Conservation (phyloP, 768 basidiomycete genomes). For the Leccinum sublutescens region DNA sequence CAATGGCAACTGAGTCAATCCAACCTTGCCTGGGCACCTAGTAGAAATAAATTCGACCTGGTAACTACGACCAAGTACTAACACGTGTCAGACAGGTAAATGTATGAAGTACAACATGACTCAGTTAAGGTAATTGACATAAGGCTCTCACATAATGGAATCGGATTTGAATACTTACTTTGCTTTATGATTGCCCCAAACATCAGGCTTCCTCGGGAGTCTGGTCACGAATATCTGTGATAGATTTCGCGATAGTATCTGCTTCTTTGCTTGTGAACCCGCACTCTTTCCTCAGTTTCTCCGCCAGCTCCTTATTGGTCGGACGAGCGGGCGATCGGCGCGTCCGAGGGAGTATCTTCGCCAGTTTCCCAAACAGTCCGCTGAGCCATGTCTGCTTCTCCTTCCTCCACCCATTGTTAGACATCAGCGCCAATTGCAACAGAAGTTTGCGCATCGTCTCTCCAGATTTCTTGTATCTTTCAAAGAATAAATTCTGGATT, state of each 20-base stretch:
- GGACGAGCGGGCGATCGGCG: constrained; percentile 2
- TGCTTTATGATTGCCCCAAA: not conserved
- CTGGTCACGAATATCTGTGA: constrained; percentile 9
- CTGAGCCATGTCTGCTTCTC: constrained; percentile 18
- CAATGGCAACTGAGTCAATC: too few relatives aligned
- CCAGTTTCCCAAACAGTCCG: constrained; percentile 21
- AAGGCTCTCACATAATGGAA: not conserved
- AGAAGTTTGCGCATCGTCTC: constrained; percentile 21
- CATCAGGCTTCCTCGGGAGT: not conserved
- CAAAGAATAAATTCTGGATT: constrained; percentile 17
- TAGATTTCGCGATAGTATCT: constrained; percentile 16
- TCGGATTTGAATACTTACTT: not conserved
- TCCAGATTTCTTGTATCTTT: constrained; percentile 33
- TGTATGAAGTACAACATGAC: not conserved
- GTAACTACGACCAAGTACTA: not conserved
- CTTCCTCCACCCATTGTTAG: constrained; percentile 15
- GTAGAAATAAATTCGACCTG: too few relatives aligned
- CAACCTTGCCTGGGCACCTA: too few relatives aligned
- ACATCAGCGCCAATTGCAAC: constrained; percentile 2
- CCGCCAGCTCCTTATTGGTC: constrained; percentile 8
- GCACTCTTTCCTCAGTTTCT: constrained; percentile 16
- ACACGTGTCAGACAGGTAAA: not conserved
- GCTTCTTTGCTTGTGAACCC: constrained; percentile 20
- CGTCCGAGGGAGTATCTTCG: constrained; percentile 13
- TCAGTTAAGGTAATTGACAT: not conserved